phyloP scores from a whole-genome alignment of 1,284 basidiomycete genomes.

The Xerocomus cyaneibrunnescens region DNA sequence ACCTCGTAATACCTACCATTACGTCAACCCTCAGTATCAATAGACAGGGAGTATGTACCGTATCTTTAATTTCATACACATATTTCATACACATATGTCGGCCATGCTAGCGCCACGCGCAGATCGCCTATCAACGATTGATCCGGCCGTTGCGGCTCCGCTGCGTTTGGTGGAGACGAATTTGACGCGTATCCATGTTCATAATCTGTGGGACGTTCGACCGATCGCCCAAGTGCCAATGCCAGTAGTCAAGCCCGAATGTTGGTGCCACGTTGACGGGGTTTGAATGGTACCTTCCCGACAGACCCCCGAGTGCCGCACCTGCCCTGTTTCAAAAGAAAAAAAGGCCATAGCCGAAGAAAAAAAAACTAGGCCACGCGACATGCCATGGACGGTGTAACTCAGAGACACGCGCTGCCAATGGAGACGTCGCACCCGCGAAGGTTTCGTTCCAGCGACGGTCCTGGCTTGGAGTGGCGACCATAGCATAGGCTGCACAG shows the following conservation, averaged over 20 bases:
- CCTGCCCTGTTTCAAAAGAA: constrained; percentile 31
- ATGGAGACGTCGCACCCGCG: constrained; percentile 22
- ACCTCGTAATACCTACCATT: constrained; percentile 30
- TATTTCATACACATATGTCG: constrained; percentile 1
- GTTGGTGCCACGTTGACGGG: constrained; percentile 21
- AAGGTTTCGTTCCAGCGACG: constrained; percentile 20
- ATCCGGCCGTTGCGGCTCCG: constrained; percentile 19
- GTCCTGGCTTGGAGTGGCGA: background rate
- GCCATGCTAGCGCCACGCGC: constrained; percentile 12
- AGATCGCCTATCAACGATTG: constrained; percentile 16
- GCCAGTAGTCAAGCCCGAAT: constrained; percentile 28
- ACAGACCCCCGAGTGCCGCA: background rate
- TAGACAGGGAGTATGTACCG: constrained; percentile 18
- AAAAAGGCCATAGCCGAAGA: constrained; percentile 1
- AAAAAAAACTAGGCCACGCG: constrained; percentile 21
- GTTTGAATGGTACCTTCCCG: constrained; percentile 19
- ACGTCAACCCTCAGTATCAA: constrained; percentile 21
- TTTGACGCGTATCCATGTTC: constrained; percentile 28
- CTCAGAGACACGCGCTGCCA: constrained; percentile 6
- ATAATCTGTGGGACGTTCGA: background rate
- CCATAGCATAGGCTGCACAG: too few relatives aligned
- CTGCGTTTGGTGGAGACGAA: constrained; percentile 14
- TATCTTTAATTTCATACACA: constrained; percentile 19
- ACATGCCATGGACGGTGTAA: constrained; percentile 14
- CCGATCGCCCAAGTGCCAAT: constrained; percentile 25